Conservation (phyloP, 2,329 filamentous ascomycete species). For the Arthrobotrys entomopaga region DNA sequence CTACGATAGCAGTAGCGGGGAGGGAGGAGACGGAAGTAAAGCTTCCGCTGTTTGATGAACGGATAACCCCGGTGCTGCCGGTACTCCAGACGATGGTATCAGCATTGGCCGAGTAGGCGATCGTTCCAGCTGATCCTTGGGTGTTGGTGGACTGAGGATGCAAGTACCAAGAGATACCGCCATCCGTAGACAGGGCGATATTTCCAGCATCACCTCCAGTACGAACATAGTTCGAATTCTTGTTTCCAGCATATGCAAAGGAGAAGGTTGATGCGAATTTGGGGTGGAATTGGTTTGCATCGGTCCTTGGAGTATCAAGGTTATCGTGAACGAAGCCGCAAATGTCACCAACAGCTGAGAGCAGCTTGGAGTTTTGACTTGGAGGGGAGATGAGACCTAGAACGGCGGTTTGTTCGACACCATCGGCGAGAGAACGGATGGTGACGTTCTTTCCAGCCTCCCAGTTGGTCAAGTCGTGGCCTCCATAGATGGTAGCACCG, state of each 20-base stretch:
- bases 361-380: conserved; percentile 63
- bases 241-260: conserved; percentile 62
- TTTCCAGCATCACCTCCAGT: conserved; percentile 63
- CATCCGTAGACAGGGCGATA: conserved; percentile 66
- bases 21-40: conserved; percentile 66
- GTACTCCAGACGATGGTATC: conserved; percentile 62
- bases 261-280: conserved; percentile 65
- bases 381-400: conserved; percentile 66
- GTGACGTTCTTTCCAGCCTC: conserved; percentile 65
- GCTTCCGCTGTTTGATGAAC: conserved; percentile 60
- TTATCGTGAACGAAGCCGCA: conserved; percentile 65
- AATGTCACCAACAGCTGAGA: conserved; percentile 67
- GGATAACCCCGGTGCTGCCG: conserved; percentile 46
- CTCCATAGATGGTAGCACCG: conserved; percentile 68
- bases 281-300: conserved; percentile 65
- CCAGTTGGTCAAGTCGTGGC: conserved; percentile 69
- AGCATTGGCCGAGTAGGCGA: conserved; percentile 67
- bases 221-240: conserved; percentile 65
- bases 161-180: conserved; percentile 66
- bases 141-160: conserved; percentile 65
- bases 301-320: conserved; percentile 64
- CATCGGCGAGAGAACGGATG: conserved; percentile 67
- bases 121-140: conserved; percentile 63
- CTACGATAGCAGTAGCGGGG: conserved; percentile 65
- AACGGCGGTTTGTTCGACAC: conserved; percentile 69